Percentiles rank a stretch among this genome's conserved stretches.
Conservation (phyloP, 345 rosid species). For the Noccaea caerulescens region DNA sequence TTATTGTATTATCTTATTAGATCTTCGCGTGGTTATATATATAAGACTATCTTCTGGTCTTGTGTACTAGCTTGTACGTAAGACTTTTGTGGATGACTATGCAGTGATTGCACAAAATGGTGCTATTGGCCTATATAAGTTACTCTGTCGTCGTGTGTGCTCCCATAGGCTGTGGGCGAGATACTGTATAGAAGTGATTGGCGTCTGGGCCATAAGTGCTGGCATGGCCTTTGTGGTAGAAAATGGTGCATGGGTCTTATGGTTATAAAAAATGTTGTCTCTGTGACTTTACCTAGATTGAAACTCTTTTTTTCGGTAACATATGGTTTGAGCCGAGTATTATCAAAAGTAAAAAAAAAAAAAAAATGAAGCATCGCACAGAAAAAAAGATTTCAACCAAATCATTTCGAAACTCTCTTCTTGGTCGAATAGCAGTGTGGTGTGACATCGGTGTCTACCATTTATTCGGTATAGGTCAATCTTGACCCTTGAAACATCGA, state of each 20-base stretch:
- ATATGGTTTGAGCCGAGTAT: background rate
- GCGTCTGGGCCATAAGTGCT: background rate
- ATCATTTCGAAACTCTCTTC: background rate
- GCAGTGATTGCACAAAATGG: too few relatives aligned
- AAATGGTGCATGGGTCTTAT: background rate
- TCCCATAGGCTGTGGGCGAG: background rate
- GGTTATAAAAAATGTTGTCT: background rate
- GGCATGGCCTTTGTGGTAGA: background rate
- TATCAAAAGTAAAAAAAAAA: background rate
- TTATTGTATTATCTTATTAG: too few relatives aligned
- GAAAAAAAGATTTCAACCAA: background rate
- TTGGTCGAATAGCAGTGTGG: constrained; percentile 20
- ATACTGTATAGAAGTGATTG: background rate
- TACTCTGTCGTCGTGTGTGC: background rate
- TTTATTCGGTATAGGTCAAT: constrained; percentile 22
- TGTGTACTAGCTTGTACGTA: too few relatives aligned
- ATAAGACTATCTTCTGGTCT: too few relatives aligned
- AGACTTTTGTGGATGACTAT: too few relatives aligned
- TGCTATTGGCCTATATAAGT: background rate
- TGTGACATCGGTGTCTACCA: constrained; percentile 20
- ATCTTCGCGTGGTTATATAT: too few relatives aligned
- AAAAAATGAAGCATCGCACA: background rate
- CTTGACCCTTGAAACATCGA: constrained; percentile 34
- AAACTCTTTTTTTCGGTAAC: background rate
- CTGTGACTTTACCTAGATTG: background rate